Evolutionary conservation across 139 green algal genomes (phyloP).

Genomic region (Chlorella ohadii): DNA sequence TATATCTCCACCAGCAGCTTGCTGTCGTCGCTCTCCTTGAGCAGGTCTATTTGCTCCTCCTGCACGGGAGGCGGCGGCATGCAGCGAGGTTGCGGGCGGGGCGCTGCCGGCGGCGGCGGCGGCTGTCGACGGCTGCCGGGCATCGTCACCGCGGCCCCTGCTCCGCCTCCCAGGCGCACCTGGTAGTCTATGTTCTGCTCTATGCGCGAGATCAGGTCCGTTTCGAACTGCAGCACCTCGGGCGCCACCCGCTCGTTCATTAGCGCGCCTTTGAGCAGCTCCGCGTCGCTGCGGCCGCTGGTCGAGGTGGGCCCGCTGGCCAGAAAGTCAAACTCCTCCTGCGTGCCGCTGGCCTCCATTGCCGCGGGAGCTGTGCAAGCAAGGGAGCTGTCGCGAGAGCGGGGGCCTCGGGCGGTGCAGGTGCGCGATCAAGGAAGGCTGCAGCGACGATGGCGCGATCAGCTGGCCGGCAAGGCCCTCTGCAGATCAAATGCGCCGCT

Average conservation of each 20-base stretch:
- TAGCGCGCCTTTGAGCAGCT: slow-evolving; percentile 45
- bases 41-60: slow-evolving; percentile 38
- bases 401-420: too few relatives aligned
- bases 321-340: slow-evolving; percentile 26
- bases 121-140: neutral
- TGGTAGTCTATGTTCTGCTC: slow-evolving; percentile 53
- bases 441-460: too few relatives aligned
- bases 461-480: too few relatives aligned
- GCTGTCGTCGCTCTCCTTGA: slow-evolving; percentile 20
- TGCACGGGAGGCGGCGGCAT: neutral
- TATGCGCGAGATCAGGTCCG: slow-evolving; percentile 47
- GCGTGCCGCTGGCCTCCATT: neutral
- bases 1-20: slow-evolving; percentile 51
- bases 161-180: neutral
- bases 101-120: neutral
- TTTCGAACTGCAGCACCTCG: slow-evolving; percentile 56
- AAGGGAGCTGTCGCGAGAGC: too few relatives aligned
- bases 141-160: neutral
- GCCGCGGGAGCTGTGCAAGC: neutral
- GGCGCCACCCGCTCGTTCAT: slow-evolving; percentile 59
- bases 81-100: neutral
- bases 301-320: neutral
- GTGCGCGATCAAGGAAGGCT: too few relatives aligned
- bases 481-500: too few relatives aligned
- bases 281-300: slow-evolving; percentile 33